Percentiles rank a stretch among this genome's conserved stretches.
These are phyloP conservation scores for Lentinula lateritia DNA, from an alignment of 768 basidiomycete species.

Conservation along the genomic window DNA sequence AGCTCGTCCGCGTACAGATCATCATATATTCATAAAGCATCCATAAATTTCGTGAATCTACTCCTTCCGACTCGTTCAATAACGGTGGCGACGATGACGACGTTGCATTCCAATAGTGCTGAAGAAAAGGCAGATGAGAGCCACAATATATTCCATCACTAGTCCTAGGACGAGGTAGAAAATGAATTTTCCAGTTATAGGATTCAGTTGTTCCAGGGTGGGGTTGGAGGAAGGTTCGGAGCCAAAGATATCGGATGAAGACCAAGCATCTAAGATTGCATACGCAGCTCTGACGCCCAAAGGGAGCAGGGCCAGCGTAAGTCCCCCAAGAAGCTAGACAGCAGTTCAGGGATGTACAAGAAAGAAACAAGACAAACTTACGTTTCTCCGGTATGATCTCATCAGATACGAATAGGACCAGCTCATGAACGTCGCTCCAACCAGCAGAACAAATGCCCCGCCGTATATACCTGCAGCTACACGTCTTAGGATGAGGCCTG, in stretches of 20 bases:
- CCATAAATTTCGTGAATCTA: neutral
- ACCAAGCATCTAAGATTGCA: slow-evolving; percentile 53
- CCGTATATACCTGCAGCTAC: slow-evolving; percentile 38
- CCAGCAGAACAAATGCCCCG: slow-evolving; percentile 32
- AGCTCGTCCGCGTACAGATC: neutral
- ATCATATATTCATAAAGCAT: neutral
- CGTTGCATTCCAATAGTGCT: slow-evolving; percentile 37
- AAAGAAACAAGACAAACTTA: slow-evolving; percentile 17
- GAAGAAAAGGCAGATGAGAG: slow-evolving; percentile 41
- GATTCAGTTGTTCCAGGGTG: slow-evolving; percentile 49
- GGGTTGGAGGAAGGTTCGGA: slow-evolving; percentile 28
- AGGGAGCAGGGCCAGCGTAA: slow-evolving; percentile 53
- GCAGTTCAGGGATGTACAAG: neutral
- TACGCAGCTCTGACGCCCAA: slow-evolving; percentile 55
- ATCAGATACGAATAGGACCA: slow-evolving; percentile 44
- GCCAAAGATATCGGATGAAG: slow-evolving; percentile 42
- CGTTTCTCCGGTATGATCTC: slow-evolving; percentile 39
- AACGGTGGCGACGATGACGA: neutral
- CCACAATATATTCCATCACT: slow-evolving; percentile 53
- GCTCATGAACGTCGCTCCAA: slow-evolving; percentile 32
- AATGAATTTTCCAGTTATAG: slow-evolving; percentile 51
- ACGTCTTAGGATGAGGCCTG: slow-evolving; percentile 35
- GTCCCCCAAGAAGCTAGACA: slow-evolving; percentile 48
- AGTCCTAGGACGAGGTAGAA: slow-evolving; percentile 54
- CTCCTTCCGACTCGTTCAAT: neutral